Base-by-base conservation (phyloP, 257 asterid genomes). In the Echium plantagineum region DNA sequence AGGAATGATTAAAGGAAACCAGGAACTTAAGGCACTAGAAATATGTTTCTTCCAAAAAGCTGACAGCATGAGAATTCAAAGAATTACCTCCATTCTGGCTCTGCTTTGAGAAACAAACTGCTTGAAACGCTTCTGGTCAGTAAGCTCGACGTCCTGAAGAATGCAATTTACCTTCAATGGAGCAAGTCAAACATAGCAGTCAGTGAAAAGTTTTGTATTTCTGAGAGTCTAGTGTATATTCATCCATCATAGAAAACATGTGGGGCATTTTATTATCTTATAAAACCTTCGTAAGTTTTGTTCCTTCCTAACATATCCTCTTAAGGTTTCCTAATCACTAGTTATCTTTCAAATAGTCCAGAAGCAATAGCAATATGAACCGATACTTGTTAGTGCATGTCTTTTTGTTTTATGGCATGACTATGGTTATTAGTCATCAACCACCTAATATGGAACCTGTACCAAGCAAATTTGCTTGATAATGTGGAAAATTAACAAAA, bases 31-130 rank as follows among this genome's bases (percentile, higher is more conserved):
- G 22, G 52, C 32, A 20, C 52, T 58, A 17, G 58, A 6, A 21
- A 57, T 8, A 30, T 49, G 59, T 20, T 54, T 26, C 51, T 63
- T 65, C 51, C 53, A 20, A 30, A 42, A 59, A 59, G 12, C 22
- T 53, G 65, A 65, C 66, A 52, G 19, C 31, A 35, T 60, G 49
- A 65, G 62, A 52, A 38, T 64, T 32, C 38, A 7, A 68, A 71
- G 2, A 30, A 49, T 24, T 73, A 93, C 98, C 98, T 93, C 98
- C 97, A 93, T 89, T 76, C 91, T 81, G 21, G 97, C 93, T 84
- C 77, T 89, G 94, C 98, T 86, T 71, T 93, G 98, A 60, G 94
- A 81, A 74, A 89, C 98, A 74, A 93, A 93, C 77, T 89, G 97
- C 87, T 84, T 89, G 73, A 93, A 93, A 62, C 98, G 89, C 79